phyloP scores from a whole-genome alignment of 2,329 filamentous ascomycete species.

The Reticulascus tulasneorum region DNA sequence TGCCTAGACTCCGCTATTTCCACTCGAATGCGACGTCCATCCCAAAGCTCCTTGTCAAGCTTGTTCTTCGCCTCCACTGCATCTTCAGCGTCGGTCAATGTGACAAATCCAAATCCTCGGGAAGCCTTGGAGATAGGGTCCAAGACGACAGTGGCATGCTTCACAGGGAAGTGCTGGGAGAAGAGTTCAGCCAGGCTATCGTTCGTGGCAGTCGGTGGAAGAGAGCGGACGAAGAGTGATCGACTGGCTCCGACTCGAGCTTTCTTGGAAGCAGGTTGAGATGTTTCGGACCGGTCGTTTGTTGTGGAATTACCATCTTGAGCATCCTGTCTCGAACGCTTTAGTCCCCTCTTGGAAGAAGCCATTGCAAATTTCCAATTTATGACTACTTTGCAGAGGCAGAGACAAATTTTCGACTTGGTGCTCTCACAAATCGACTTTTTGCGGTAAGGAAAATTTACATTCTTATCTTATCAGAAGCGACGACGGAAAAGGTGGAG shows the following conservation, averaged over 20 bases:
- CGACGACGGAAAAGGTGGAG: slow-evolving; percentile 5
- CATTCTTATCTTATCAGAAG: too few relatives aligned
- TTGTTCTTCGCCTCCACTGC: slow-evolving; percentile 76
- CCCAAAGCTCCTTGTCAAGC: slow-evolving; percentile 72
- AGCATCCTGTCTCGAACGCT: slow-evolving; percentile 9
- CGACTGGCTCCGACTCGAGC: slow-evolving; percentile 56
- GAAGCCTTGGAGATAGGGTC: slow-evolving; percentile 84
- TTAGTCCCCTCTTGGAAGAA: slow-evolving; percentile 9
- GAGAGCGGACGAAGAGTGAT: slow-evolving; percentile 86
- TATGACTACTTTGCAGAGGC: too few relatives aligned
- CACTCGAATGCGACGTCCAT: slow-evolving; percentile 77
- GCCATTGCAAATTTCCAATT: too few relatives aligned
- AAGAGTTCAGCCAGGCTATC: slow-evolving; percentile 85
- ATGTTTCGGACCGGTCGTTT: slow-evolving; percentile 18
- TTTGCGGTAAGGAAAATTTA: too few relatives aligned
- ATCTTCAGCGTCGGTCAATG: slow-evolving; percentile 91
- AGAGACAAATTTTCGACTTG: too few relatives aligned
- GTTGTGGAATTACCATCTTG: slow-evolving; percentile 2
- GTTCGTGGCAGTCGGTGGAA: slow-evolving; percentile 73
- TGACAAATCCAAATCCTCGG: slow-evolving; percentile 93
- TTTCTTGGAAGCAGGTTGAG: slow-evolving; percentile 42
- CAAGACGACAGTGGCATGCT: slow-evolving; percentile 88
- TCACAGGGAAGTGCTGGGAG: slow-evolving; percentile 89
- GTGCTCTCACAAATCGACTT: too few relatives aligned
- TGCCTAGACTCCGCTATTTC: slow-evolving; percentile 86